phyloP scores from a whole-genome alignment of 1,284 basidiomycete genomes.

The Earliella scabrosa region DNA sequence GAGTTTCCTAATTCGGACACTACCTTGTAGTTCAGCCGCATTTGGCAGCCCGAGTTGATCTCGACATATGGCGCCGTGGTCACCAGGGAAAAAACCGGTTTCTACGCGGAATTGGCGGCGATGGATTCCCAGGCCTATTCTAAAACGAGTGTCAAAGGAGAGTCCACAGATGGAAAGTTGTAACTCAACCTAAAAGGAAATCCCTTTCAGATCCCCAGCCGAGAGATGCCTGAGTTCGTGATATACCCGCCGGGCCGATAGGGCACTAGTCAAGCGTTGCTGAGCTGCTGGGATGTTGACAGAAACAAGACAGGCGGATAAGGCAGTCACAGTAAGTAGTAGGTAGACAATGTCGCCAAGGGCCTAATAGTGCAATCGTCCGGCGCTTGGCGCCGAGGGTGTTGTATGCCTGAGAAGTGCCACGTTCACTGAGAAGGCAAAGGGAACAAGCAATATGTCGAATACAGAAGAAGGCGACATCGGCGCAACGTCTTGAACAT shows the following conservation, averaged over 20 bases:
- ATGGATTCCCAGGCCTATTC: slow-evolving; percentile 10
- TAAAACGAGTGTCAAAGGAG: slow-evolving; percentile 21
- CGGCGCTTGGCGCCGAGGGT: too few species aligned
- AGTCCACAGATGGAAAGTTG: slow-evolving; percentile 15
- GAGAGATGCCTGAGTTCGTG: slow-evolving; percentile 1
- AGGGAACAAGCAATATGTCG: neutral
- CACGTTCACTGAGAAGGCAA: too few species aligned
- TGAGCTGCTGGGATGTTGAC: neutral
- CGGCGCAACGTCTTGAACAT: neutral
- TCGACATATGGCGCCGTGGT: slow-evolving; percentile 9
- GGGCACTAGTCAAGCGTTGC: slow-evolving; percentile 9
- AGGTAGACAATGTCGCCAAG: slow-evolving; percentile 15
- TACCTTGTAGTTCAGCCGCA: slow-evolving; percentile 25
- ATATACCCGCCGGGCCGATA: slow-evolving; percentile 9
- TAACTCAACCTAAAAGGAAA: slow-evolving; percentile 1
- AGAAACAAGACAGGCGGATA: slow-evolving; percentile 1
- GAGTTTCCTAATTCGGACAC: slow-evolving; percentile 24
- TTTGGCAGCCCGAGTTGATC: slow-evolving; percentile 14
- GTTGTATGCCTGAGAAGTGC: too few species aligned
- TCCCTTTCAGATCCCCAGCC: slow-evolving; percentile 10
- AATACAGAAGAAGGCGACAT: slow-evolving; percentile 1
- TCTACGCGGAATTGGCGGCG: slow-evolving; percentile 10
- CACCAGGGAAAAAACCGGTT: slow-evolving; percentile 15
- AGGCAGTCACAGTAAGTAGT: slow-evolving; percentile 7
- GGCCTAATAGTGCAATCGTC: neutral